Percentiles rank a stretch among this genome's conserved stretches.
Conservation (phyloP, 1,284 basidiomycete species). For the Ceratobasidium papillatum region DNA sequence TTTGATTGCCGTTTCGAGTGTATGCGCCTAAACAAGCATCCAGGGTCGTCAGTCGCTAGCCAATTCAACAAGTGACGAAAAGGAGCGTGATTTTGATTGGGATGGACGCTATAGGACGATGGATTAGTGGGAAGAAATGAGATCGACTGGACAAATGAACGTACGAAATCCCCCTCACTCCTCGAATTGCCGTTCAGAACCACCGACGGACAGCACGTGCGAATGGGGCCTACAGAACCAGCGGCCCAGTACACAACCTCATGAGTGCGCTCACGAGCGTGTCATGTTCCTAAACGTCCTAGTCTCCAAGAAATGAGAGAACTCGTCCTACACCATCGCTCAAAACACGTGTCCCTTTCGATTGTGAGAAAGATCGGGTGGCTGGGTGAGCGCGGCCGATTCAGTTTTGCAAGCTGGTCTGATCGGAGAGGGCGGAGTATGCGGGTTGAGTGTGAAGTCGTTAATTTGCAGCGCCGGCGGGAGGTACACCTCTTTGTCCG, state of each 20-base stretch:
- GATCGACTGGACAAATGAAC: conserved; percentile 57
- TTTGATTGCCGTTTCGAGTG: too few relatives aligned
- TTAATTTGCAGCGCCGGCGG: conserved; percentile 86
- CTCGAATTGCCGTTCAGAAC: conserved; percentile 93
- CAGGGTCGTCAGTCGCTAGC: too few relatives aligned
- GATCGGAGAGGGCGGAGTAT: conserved; percentile 70
- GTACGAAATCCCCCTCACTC: conserved; percentile 90
- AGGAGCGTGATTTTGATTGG: too few relatives aligned
- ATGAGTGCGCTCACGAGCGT: conserved; percentile 90
- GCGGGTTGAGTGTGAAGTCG: conserved; percentile 69
- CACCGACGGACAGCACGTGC: conserved; percentile 90
- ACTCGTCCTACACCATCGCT: conserved; percentile 97
- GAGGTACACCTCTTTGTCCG: conserved; percentile 89
- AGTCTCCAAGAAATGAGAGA: conserved; percentile 91
- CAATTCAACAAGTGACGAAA: too few relatives aligned
- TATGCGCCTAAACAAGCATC: too few relatives aligned
- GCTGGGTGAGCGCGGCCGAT: conserved; percentile 80
- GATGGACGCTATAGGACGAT: too few relatives aligned
- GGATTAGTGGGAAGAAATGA: conserved; percentile 39
- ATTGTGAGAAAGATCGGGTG: conserved; percentile 96
- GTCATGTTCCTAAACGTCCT: conserved; percentile 97
- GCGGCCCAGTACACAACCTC: conserved; percentile 81
- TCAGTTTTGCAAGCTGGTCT: conserved; percentile 63
- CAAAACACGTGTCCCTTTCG: conserved; percentile 98
- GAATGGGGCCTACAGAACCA: conserved; percentile 92